Evolutionary conservation across 306 rosid genomes (phyloP), one percentile per base, ranked within the genome.

Genomic region (Cucurbita maxima): DNA sequence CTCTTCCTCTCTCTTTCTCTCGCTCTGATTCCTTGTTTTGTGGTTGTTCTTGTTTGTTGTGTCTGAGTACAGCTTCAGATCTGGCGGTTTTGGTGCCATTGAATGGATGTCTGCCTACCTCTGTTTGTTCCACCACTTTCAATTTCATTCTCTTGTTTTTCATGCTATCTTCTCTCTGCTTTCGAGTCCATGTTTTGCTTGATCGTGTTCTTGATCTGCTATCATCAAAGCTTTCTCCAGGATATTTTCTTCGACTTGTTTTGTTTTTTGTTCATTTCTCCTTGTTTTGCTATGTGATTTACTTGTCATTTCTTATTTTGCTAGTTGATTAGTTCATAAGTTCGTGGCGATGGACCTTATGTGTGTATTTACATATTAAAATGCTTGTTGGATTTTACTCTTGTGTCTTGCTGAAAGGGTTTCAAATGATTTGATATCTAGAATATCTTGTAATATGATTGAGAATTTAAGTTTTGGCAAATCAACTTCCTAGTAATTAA

Each of bases 31-130:
- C 38, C 38, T 7, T 34, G 6, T 73, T 20, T n/a, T 15, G 10
- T 57, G 45, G 10, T 53, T 56, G 37, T 36, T 40, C 6, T 16
- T 64, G 8, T 47, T 47, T 45, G 57, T 45, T 69, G 19, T 44
- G 18, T 6, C 37, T 72, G 76, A 72, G 3, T 73, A 41, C n/a
- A 73, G 56, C 69, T 58, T 41, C 76, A 73, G 76, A 73, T 73
- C 76, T 73, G 76, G 55, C 44, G 16, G 30, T 58, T 57, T 38
- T 11, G 30, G 3, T 20, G 76, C 22, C 13, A 3, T 14, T 45
- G 15, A 50, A 25, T 69, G 58, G 45, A 68, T 68, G 19, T 25
- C 25, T 3, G 34, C 4, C 13, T 45, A 15, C 18, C 43, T 73
- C 22, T 51, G 8, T 73, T 56, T 56, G 3, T 43, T 43, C 20